Evolutionary conservation across 176 grass and related monocot species (phyloP), one percentile per base, ranked within the genome.

Genomic region (Rhynchospora breviuscula): DNA sequence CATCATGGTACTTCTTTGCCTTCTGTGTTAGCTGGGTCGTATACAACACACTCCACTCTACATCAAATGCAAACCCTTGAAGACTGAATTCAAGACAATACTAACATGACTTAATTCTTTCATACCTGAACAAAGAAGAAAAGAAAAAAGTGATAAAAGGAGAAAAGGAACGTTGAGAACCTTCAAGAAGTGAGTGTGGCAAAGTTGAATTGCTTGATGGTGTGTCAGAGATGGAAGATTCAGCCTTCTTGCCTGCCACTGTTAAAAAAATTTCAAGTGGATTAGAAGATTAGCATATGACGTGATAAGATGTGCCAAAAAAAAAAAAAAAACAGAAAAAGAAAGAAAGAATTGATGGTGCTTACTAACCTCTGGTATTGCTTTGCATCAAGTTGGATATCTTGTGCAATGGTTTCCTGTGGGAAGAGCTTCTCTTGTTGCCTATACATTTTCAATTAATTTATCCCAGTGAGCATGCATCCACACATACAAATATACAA

Each of bases 1-100:
- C 92, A 88, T 98, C 89, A 87, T 94, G 92, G 77, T 90, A 93
- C 64, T 92, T 94, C 81, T 98, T 98, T 85, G 88, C 85, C 21
- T 94, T 94, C 31, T 98, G 89, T 79, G 86, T 93, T 79, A 92
- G 64, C 85, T 98, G 95, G 73, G 84, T 84, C 46, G 90, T 94
- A 69, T 94, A 98, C 57, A 98, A 85, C 8, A 85, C 84, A 82
- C 58, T 88, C 94, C 94, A 97, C 86, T 94, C 94, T 92, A 88
- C 57, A 84, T 67, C 75, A 40, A 71, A 77, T 54, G 23, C 14
- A 84, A 17, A 45, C 21, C n/a, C 54, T 10, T 63, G 44, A 81
- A 13, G 35, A 22, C 63, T 63, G 26, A 64, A 60, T 62, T 26
- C 48, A 15, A 29, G 45, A 3, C 35, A 48, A 65, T n/a, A 51